Conservation (phyloP, 371 early-diverging fungal species). For the Coemansia sp. region DNA sequence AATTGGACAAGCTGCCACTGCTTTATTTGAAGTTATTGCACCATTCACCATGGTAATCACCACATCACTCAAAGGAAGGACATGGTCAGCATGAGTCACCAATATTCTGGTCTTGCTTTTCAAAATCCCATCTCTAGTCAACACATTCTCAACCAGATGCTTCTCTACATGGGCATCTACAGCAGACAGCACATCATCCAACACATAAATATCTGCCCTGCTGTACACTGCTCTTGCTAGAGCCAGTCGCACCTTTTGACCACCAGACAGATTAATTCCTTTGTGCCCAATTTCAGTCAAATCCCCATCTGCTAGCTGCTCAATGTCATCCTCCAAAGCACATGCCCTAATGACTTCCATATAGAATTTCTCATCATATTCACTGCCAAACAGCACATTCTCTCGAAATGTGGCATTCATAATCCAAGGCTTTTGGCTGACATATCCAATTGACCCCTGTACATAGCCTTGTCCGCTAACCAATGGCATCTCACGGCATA, state of each 20-base stretch:
- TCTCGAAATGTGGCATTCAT: constrained; percentile 59
- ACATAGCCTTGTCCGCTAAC: constrained; percentile 8
- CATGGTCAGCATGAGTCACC: constrained; percentile 56
- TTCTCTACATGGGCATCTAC: constrained; percentile 64
- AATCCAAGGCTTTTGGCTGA: constrained; percentile 57
- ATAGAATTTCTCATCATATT: constrained; percentile 53
- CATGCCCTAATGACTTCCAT: constrained; percentile 51
- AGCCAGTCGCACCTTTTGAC: constrained; percentile 49
- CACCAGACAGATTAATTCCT: constrained; percentile 57
- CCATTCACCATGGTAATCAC: neutral
- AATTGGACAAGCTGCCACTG: neutral
- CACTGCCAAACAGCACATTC: constrained; percentile 58
- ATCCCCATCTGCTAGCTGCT: constrained; percentile 55
- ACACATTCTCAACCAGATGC: constrained; percentile 56
- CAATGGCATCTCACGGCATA: constrained; percentile 23
- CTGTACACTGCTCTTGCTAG: constrained; percentile 24
- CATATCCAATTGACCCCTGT: constrained; percentile 51
- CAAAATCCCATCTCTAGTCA: constrained; percentile 29
- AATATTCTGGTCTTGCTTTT: constrained; percentile 49
- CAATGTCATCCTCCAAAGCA: constrained; percentile 55
- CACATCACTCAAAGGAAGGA: neutral
- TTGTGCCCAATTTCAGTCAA: constrained; percentile 57
- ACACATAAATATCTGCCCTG: constrained; percentile 53
- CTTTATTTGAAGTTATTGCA: neutral
- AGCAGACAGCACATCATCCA: constrained; percentile 57